These are phyloP conservation scores for Metschnikowia cerradonensis DNA, from an alignment of 805 yeast species.

Conservation along the genomic window DNA sequence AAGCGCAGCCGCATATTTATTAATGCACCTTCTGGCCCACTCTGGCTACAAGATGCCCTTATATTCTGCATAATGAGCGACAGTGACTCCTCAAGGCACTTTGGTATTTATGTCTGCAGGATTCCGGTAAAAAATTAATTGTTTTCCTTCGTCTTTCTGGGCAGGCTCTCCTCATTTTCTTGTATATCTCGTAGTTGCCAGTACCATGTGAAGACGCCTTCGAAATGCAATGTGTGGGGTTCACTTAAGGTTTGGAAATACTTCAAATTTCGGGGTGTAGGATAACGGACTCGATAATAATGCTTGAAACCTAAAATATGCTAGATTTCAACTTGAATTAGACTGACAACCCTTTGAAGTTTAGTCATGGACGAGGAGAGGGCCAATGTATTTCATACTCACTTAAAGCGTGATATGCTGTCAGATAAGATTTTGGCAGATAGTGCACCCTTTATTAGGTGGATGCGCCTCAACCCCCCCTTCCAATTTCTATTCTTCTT, in stretches of 20 bases:
- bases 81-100: background rate
- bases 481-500: background rate
- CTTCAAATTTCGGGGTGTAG: no score
- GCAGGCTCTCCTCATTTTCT: background rate
- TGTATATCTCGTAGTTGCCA: no score
- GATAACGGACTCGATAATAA: no score
- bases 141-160: background rate
- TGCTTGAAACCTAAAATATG: no score
- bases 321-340: no score
- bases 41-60: background rate
- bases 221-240: no score
- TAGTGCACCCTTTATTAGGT: background rate
- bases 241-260: no score
- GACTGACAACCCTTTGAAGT: no score
- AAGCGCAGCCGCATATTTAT: slow-evolving; percentile 2
- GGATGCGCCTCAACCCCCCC: background rate
- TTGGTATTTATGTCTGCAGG: background rate
- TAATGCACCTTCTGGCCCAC: background rate
- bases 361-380: no score
- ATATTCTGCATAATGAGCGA: background rate
- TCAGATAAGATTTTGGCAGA: background rate
- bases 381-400: no score
- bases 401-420: background rate
- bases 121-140: background rate
- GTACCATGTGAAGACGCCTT: no score